Evolutionary conservation across 1,284 basidiomycete species (phyloP).

Genomic region (Mycosarcoma mackinlayi): DNA sequence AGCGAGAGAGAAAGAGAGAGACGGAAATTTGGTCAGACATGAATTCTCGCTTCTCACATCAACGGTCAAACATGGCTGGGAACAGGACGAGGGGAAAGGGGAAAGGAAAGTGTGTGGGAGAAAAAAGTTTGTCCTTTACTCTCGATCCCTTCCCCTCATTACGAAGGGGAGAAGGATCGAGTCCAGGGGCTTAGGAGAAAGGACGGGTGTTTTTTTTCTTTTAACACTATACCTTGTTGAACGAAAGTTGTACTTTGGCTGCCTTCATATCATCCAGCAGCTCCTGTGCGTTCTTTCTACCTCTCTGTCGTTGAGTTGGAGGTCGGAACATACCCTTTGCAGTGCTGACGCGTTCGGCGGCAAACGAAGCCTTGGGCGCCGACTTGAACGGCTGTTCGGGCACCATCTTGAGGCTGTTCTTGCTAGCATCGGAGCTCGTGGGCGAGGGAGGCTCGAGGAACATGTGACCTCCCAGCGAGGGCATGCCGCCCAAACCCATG

Average conservation of each 20-base stretch:
- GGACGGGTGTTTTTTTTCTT: neutral
- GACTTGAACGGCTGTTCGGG: constrained; percentile 21
- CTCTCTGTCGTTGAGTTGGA: neutral
- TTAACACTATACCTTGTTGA: constrained; percentile 15
- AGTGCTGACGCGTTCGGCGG: constrained; percentile 2
- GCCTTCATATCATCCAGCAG: neutral
- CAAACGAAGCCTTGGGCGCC: constrained; percentile 2
- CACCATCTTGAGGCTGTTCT: constrained; percentile 8
- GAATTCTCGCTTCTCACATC: neutral
- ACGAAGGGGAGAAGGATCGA: too few relatives aligned
- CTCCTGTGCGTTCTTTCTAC: neutral
- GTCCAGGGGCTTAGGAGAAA: neutral
- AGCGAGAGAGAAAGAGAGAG: neutral
- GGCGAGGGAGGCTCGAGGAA: constrained; percentile 17
- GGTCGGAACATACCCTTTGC: constrained; percentile 35
- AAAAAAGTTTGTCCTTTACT: too few relatives aligned
- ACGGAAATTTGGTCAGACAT: constrained; percentile 11
- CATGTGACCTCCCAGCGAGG: constrained; percentile 15
- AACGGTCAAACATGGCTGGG: too few relatives aligned
- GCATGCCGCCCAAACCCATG: constrained; percentile 24
- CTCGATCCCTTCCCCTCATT: too few relatives aligned
- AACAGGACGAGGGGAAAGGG: too few relatives aligned
- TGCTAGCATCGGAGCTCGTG: neutral
- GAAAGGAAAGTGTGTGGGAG: too few relatives aligned
- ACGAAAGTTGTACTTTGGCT: too few relatives aligned